A percentile compares a stretch with the other conserved stretches of the same genome.
phyloP scores from a whole-genome alignment of 2,329 filamentous ascomycete genomes.

The Torrubiella hemipterigena region DNA sequence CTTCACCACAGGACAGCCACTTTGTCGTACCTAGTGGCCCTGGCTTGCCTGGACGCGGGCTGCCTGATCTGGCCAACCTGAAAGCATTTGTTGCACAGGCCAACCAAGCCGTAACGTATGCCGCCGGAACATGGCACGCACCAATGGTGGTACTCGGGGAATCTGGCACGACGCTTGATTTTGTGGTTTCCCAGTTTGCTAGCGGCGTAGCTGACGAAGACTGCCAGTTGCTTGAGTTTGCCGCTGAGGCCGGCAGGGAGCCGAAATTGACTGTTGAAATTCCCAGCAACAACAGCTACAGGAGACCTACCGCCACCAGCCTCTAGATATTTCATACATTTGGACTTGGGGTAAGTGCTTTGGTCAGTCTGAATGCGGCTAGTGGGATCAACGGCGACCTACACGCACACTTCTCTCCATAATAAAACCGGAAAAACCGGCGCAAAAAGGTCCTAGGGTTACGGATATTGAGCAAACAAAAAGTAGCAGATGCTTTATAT shows the following conservation, averaged over 20 bases:
- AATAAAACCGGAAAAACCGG: too few relatives aligned
- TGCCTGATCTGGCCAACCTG: conserved; percentile 61
- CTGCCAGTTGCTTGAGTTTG: conserved; percentile 62
- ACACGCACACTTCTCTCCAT: too few relatives aligned
- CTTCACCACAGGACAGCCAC: conserved; percentile 15
- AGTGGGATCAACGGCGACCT: too few relatives aligned
- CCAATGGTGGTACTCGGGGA: conserved; percentile 81
- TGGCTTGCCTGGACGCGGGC: conserved; percentile 43
- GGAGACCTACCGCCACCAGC: too few relatives aligned
- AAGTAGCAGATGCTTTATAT: too few relatives aligned
- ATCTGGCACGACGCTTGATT: conserved; percentile 53
- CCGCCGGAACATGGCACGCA: conserved; percentile 85
- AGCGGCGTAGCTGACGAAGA: conserved; percentile 77
- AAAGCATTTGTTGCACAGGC: conserved; percentile 69
- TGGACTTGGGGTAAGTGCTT: too few relatives aligned
- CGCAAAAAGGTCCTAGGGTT: too few relatives aligned
- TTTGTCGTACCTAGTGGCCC: conserved; percentile 16
- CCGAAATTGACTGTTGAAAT: conserved; percentile 26
- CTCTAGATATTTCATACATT: too few relatives aligned
- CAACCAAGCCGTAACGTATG: conserved; percentile 82
- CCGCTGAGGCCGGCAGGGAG: conserved; percentile 19
- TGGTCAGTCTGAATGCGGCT: too few relatives aligned
- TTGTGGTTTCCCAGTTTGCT: conserved; percentile 79
- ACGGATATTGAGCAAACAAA: too few relatives aligned
- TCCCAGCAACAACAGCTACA: too few relatives aligned